Conservation (phyloP, 345 rosid genomes). For the Citrus trifoliata region DNA sequence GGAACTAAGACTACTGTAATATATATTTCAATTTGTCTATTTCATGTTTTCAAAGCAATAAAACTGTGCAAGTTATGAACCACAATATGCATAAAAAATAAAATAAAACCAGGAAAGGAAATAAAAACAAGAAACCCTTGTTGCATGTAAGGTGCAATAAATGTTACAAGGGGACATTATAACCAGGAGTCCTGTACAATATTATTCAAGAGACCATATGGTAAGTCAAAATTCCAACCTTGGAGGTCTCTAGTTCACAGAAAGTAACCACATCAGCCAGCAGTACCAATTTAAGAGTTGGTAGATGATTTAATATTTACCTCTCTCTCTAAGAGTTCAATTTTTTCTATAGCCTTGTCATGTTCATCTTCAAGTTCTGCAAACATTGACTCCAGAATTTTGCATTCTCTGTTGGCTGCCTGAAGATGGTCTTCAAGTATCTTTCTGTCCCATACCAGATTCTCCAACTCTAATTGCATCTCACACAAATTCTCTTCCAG, state of each 20-base stretch:
- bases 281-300: background rate
- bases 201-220: background rate
- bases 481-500: constrained; percentile 52
- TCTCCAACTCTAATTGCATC: constrained; percentile 54
- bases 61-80: background rate
- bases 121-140: background rate
- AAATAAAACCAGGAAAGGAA: background rate
- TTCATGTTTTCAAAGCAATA: background rate
- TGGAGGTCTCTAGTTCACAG: background rate
- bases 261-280: background rate
- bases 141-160: background rate
- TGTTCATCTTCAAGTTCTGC: constrained; percentile 68
- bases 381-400: constrained; percentile 50
- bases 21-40: background rate
- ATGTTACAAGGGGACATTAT: background rate
- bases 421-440: constrained; percentile 53
- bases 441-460: constrained; percentile 49
- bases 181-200: background rate
- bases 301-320: constrained; percentile 30
- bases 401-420: constrained; percentile 44
- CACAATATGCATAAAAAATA: background rate
- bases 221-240: background rate
- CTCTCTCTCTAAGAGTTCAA: constrained; percentile 58
- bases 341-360: constrained; percentile 48
- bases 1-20: background rate